Percentiles rank a stretch among this genome's conserved stretches.
phyloP scores from a whole-genome alignment of 768 basidiomycete species.

The Paxillus rubicundulus region DNA sequence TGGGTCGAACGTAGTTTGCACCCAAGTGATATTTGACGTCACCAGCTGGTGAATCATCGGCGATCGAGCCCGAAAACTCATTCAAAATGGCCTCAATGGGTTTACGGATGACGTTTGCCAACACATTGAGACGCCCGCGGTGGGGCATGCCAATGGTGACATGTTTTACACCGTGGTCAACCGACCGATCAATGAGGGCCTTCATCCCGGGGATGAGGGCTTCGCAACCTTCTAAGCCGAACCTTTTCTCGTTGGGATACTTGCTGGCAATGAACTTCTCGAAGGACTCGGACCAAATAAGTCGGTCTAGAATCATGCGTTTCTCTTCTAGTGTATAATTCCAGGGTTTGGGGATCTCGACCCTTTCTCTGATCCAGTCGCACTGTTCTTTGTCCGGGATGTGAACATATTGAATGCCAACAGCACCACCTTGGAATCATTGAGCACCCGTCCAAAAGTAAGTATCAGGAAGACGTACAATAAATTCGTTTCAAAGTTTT shows the following conservation, averaged over 20 bases:
- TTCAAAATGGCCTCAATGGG: constrained; percentile 97
- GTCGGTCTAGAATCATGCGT: constrained; percentile 96
- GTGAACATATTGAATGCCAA: constrained; percentile 91
- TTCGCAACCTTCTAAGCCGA: constrained; percentile 98
- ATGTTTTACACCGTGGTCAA: constrained; percentile 93
- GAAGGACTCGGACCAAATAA: constrained; percentile 99
- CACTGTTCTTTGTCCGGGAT: constrained; percentile 99
- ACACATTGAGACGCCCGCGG: constrained; percentile 95
- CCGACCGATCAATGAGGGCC: constrained; percentile 54
- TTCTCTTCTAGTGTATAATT: constrained; percentile 98
- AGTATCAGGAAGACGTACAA: constrained; percentile 53
- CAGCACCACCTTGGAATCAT: constrained; percentile 61
- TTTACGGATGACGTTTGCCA: constrained; percentile 98
- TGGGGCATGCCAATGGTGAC: constrained; percentile 99
- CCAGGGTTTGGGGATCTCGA: constrained; percentile 96
- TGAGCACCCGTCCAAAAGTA: not conserved
- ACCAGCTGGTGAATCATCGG: constrained; percentile 80
- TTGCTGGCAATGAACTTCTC: constrained; percentile 99
- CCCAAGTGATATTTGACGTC: constrained; percentile 99
- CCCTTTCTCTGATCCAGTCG: constrained; percentile 97
- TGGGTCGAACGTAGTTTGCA: constrained; percentile 97
- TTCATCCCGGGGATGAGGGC: constrained; percentile 98
- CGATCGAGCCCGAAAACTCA: constrained; percentile 82
- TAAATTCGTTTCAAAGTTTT: constrained; percentile 89
- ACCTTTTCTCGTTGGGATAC: constrained; percentile 99